These are phyloP conservation scores for Pseudogymnoascus sp. DNA, from an alignment of 2,329 filamentous ascomycete species.

Conservation along the genomic window DNA sequence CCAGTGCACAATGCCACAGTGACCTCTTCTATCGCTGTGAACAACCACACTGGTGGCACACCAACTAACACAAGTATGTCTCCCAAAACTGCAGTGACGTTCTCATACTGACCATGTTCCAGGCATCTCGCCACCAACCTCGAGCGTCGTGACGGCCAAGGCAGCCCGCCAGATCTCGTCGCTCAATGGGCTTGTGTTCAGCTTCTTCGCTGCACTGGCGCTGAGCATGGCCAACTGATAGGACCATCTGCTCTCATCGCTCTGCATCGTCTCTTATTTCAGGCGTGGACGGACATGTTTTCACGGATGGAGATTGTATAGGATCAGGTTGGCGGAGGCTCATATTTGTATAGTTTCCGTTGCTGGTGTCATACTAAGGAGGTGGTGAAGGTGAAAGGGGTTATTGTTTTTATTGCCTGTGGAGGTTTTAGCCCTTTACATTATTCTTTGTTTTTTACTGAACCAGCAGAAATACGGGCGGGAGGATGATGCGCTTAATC, in stretches of 20 bases:
- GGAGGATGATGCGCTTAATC: neutral
- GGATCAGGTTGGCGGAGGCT: constrained; percentile 7
- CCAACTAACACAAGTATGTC: neutral
- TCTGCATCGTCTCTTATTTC: constrained; percentile 5
- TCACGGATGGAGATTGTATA: constrained; percentile 2
- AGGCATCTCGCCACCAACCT: neutral
- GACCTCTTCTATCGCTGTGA: neutral
- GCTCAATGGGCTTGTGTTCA: neutral
- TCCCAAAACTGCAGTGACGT: neutral
- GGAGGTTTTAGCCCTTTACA: constrained; percentile 7
- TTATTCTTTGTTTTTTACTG: constrained; percentile 5
- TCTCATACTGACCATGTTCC: neutral
- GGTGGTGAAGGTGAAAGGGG: neutral
- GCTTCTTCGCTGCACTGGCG: neutral
- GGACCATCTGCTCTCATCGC: neutral
- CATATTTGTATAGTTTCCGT: constrained; percentile 7
- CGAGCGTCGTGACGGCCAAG: neutral
- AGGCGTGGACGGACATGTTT: neutral
- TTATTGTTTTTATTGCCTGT: constrained; percentile 3
- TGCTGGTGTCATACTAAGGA: neutral
- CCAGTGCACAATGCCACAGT: neutral
- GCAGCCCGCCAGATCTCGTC: neutral
- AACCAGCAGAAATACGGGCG: neutral
- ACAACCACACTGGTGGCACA: neutral
- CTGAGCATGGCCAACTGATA: neutral